Evolutionary conservation across 2,329 filamentous ascomycete species (phyloP), one percentile per base, ranked within the genome.

Genomic region (Xylariaceae sp.): DNA sequence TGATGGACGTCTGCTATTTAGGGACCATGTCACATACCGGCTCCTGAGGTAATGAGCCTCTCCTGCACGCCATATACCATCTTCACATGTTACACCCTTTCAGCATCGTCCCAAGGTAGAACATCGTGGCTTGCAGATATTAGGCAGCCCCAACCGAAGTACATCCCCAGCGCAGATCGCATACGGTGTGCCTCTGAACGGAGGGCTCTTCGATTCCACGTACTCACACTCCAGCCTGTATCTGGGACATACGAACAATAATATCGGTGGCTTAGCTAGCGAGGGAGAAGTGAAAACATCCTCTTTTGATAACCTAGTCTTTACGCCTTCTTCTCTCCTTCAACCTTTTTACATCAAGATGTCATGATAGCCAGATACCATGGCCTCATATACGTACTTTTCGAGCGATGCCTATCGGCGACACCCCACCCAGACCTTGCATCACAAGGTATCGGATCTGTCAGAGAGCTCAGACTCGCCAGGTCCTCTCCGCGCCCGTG

Each of bases 361-460:
- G 65, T 60, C 37, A 64, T 58, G 34, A 58, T 61, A 55, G 23
- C 49, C 34, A 55, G 56, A 42, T 39, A 5, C 3, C 23, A 72
- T 72, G 70, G 63, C 70, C 39, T 67, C 66, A 44, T 65, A 67
- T 18, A 62, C 47, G n/a, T 62, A 62, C 55, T 61, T 63, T 47
- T 65, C 64, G 23, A 62, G 60, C 49, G 35, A 60, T 37, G 56
- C 63, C n/a, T 56, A 65, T 17, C 57, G 60, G 56, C 54, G 60
- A 18, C 65, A 61, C 53, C 30, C 60, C 17, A 51, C 54, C 23
- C 68, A 65, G 17, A 35, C 61, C 8, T 55, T 71, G 59, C 65
- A 66, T 45, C 70, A 69, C 59, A 70, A 71, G 60, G 68, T 71
- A 53, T 71, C 71, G 39, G 64, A 65, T 48, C 51, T 72, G 42